These are phyloP conservation scores for Penicillium pancosmium DNA, from an alignment of 495 filamentous ascomycete genomes.

Conservation along the genomic window DNA sequence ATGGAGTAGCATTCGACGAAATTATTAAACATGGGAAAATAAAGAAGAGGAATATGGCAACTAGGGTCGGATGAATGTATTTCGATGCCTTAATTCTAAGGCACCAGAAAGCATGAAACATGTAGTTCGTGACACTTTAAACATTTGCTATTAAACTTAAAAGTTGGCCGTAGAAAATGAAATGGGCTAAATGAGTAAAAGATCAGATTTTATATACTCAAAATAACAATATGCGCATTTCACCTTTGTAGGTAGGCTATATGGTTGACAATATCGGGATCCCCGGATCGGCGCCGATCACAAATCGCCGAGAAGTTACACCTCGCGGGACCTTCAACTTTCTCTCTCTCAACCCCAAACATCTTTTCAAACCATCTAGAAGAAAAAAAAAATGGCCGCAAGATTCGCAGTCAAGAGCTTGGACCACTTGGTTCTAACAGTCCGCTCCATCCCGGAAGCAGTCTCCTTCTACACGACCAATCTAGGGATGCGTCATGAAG, in stretches of 20 bases:
- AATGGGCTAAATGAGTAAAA: too few species aligned
- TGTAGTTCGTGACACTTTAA: too few species aligned
- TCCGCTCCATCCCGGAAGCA: conserved; percentile 45
- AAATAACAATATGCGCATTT: too few species aligned
- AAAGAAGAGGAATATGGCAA: too few species aligned
- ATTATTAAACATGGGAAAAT: too few species aligned
- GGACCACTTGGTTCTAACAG: conserved; percentile 58
- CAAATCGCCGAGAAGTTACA: not conserved
- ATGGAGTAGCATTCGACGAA: too few species aligned
- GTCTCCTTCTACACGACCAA: conserved; percentile 50
- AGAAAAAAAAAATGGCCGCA: conserved; percentile 16
- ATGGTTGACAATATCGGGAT: not conserved
- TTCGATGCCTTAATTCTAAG: too few species aligned
- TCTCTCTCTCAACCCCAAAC: not conserved
- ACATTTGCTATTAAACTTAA: too few species aligned
- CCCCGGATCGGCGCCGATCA: not conserved
- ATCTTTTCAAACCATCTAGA: not conserved
- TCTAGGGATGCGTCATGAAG: conserved; percentile 54
- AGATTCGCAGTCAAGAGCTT: conserved; percentile 43
- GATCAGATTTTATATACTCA: too few species aligned
- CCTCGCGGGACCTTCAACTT: not conserved
- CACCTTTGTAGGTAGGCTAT: not conserved
- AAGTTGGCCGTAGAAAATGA: too few species aligned
- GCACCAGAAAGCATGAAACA: too few species aligned
- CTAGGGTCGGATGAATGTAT: too few species aligned